Percentiles rank a stretch among this genome's conserved stretches.
These are phyloP conservation scores for Ilex asprella DNA, from an alignment of 257 asterid species.

Conservation along the genomic window DNA sequence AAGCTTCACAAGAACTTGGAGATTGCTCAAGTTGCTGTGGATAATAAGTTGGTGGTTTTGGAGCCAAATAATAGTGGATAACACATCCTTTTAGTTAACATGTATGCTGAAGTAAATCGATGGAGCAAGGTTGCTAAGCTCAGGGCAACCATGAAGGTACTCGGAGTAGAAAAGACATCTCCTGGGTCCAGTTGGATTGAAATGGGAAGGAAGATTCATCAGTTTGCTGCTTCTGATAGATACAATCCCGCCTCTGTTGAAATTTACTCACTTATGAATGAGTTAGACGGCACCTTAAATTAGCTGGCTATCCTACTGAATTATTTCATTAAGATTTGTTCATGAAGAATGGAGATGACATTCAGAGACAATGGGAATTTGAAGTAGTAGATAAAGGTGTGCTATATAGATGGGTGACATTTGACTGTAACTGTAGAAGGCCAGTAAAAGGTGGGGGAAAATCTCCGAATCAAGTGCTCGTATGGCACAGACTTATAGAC, in stretches of 20 bases:
- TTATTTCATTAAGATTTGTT: conserved; percentile 1
- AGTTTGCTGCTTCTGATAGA: conserved; percentile 60
- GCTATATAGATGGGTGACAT: too few relatives aligned
- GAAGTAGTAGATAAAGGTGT: too few relatives aligned
- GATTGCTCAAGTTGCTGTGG: conserved; percentile 58
- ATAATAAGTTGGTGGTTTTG: conserved; percentile 39
- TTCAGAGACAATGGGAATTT: too few relatives aligned
- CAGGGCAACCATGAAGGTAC: conserved; percentile 49
- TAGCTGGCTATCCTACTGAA: conserved; percentile 16
- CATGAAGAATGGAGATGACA: too few relatives aligned
- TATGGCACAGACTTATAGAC: too few relatives aligned
- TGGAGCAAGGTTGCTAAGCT: conserved; percentile 59
- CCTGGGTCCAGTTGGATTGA: conserved; percentile 82
- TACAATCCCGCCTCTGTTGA: conserved; percentile 39
- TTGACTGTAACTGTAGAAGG: too few relatives aligned
- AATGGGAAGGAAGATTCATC: conserved; percentile 44
- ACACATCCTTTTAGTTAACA: conserved; percentile 48
- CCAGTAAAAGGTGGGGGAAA: too few relatives aligned
- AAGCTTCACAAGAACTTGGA: conserved; percentile 64
- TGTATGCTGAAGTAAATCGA: conserved; percentile 65
- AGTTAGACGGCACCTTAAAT: conserved; percentile 51
- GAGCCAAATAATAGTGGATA: conserved; percentile 65
- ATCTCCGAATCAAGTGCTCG: too few relatives aligned
- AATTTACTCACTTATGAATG: conserved; percentile 36
- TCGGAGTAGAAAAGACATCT: conserved; percentile 49